These are phyloP conservation scores for Talaromyces piceae DNA, from an alignment of 2,329 filamentous ascomycete species.

Conservation along the genomic window DNA sequence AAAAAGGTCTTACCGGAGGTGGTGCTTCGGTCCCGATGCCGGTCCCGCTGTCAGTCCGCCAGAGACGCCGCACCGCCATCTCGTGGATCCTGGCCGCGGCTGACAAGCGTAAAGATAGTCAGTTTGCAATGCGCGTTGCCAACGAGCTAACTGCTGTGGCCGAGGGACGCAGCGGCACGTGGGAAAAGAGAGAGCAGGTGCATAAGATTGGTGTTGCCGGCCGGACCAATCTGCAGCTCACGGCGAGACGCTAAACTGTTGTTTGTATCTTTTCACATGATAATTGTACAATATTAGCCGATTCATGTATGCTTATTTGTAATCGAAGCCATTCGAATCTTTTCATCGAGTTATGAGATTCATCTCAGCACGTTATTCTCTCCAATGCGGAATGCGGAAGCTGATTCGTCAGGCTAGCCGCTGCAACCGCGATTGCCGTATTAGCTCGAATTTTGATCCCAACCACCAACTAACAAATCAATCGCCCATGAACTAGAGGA, in stretches of 20 bases:
- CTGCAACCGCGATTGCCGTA: background rate
- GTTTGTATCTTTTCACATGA: too few species aligned
- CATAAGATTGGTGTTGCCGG: conserved; percentile 76
- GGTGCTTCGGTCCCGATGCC: conserved; percentile 78
- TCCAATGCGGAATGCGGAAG: too few species aligned
- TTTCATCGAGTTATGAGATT: too few species aligned
- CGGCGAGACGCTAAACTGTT: conserved; percentile 7
- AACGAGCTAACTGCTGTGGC: conserved; percentile 82
- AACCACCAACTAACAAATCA: background rate
- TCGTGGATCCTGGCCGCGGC: conserved; percentile 85
- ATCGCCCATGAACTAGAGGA: too few species aligned
- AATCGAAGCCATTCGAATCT: background rate
- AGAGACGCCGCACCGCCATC: conserved; percentile 71
- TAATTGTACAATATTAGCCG: background rate
- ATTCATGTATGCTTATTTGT: background rate
- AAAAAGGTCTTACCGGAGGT: conserved; percentile 76
- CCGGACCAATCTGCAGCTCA: conserved; percentile 59
- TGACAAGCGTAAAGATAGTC: conserved; percentile 64
- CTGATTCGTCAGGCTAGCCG: conserved; percentile 4
- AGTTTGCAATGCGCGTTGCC: conserved; percentile 70
- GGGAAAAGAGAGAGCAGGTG: conserved; percentile 69
- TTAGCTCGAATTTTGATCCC: background rate
- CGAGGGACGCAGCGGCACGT: conserved; percentile 74
- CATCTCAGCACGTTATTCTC: too few species aligned
- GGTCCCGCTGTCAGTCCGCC: conserved; percentile 63